Base-by-base conservation (phyloP, 495 filamentous ascomycete genomes). In the Schizothecium vesticola region DNA sequence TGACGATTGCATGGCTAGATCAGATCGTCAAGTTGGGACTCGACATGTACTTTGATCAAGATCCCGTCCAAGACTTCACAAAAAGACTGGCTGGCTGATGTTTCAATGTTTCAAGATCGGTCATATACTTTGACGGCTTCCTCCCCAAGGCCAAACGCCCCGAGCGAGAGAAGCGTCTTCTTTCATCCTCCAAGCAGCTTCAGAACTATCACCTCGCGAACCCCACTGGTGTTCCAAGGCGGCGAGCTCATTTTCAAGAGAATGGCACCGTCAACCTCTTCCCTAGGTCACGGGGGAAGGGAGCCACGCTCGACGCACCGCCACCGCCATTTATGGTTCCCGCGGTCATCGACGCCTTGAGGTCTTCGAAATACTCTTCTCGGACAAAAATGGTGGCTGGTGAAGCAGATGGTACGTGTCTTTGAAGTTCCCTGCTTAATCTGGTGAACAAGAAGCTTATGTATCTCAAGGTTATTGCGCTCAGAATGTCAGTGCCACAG, bases 121-220 rank as follows among this genome's bases (percentile, higher is more conserved):
- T 79, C 56, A 91, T 96, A 63, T 93, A 86, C 74, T 94, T 96
- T 66, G 92, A 96, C 74, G 91, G 92, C 25, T 88, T 85, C 57
- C 80, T 96, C 12, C 92, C 92, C 10, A 22, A 43, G 16, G 64
- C 61, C 13, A 80, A 80, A 57, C 65, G 67, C 19, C 57, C 63
- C 1, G 76, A 78, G n/a, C 69, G 78, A 6, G 68, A 75, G 57
- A 69, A 76, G 23, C 69, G 78, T 23, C 65, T 75, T 5, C 33
- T 73, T 10, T 68, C 65, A n/a, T 66, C 60, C 1, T 73, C 76
- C 13, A 68, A 66, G 0, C 67, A 74, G 1, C 57, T 80, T 13
- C 61, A 65, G 21, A 68, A 69, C 13, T 78, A 77, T 23, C 72
- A 76, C 55, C 51, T 66, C 11, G 58, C 67, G 6, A 63, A 61